phyloP scores from a whole-genome alignment of 805 yeast species.

The Priceomyces fermenticarens region DNA sequence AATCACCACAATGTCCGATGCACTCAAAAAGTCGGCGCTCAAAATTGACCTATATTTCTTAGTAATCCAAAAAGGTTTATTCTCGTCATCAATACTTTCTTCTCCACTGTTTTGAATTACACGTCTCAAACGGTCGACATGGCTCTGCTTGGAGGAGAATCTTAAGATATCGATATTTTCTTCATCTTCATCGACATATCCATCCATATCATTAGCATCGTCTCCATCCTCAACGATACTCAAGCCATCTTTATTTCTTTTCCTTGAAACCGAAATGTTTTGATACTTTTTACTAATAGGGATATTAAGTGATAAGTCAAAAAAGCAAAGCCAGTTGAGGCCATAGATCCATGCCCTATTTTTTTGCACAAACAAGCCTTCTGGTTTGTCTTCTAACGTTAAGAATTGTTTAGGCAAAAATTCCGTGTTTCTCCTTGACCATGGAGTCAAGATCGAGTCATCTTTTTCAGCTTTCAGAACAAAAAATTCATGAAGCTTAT shows the following conservation, averaged over 20 bases:
- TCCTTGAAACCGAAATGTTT: constrained; percentile 27
- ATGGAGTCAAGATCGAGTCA: constrained; percentile 52
- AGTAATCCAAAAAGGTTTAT: constrained; percentile 67
- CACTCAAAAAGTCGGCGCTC: constrained; percentile 53
- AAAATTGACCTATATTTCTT: constrained; percentile 73
- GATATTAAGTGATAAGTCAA: constrained; percentile 60
- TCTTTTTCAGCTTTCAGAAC: constrained; percentile 17
- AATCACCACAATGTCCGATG: constrained; percentile 62
- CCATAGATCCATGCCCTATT: constrained; percentile 83
- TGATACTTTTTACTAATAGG: constrained; percentile 39
- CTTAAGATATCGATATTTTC: constrained; percentile 26
- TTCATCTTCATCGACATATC: constrained; percentile 17
- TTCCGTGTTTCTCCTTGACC: constrained; percentile 81
- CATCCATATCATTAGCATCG: constrained; percentile 16
- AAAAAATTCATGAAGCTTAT: constrained; percentile 69
- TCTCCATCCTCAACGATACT: constrained; percentile 26
- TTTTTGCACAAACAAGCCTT: constrained; percentile 56
- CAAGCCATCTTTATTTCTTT: constrained; percentile 44
- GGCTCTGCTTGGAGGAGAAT: constrained; percentile 26
- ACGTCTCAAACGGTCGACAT: constrained; percentile 31
- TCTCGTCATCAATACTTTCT: constrained; percentile 26
- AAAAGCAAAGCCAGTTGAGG: constrained; percentile 71
- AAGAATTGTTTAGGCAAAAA: constrained; percentile 65
- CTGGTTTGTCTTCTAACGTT: constrained; percentile 60
- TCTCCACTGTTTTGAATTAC: constrained; percentile 40